Conservation (phyloP, 371 early-diverging fungal genomes). For the Apophysomyces elegans region DNA sequence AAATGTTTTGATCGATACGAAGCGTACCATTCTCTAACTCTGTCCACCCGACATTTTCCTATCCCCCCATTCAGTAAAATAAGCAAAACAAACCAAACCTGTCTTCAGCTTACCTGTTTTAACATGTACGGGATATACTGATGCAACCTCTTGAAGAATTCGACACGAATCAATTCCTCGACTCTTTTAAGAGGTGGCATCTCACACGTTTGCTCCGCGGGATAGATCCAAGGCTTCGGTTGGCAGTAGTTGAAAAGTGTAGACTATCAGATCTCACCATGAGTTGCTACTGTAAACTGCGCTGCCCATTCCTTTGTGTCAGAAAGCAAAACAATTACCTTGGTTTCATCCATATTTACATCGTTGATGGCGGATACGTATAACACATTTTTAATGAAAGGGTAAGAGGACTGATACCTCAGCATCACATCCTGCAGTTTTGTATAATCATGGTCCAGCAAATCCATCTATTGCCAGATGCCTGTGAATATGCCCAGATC, state of each 20-base stretch:
- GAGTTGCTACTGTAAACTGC: neutral
- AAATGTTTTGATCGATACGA: conserved; percentile 62
- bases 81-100: neutral
- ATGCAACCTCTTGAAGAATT: conserved; percentile 63
- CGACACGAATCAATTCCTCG: conserved; percentile 75
- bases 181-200: conserved; percentile 69
- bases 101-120: conserved; percentile 39
- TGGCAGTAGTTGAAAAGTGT: conserved; percentile 49
- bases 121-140: conserved; percentile 73
- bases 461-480: conserved; percentile 51
- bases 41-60: conserved; percentile 75
- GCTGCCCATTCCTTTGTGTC: neutral
- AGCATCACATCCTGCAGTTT: conserved; percentile 40
- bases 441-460: conserved; percentile 46
- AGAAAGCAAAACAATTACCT: conserved; percentile 27
- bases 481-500: neutral
- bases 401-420: conserved; percentile 32
- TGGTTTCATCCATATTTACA: conserved; percentile 31
- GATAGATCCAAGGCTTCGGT: conserved; percentile 66
- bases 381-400: conserved; percentile 33
- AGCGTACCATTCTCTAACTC: conserved; percentile 48
- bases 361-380: conserved; percentile 55
- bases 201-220: conserved; percentile 61
- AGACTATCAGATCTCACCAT: conserved; percentile 15
- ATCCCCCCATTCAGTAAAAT: neutral